Percentiles rank a stretch among this genome's conserved stretches.
phyloP scores from a whole-genome alignment of 345 rosid genomes.

The Gossypium anomalum region DNA sequence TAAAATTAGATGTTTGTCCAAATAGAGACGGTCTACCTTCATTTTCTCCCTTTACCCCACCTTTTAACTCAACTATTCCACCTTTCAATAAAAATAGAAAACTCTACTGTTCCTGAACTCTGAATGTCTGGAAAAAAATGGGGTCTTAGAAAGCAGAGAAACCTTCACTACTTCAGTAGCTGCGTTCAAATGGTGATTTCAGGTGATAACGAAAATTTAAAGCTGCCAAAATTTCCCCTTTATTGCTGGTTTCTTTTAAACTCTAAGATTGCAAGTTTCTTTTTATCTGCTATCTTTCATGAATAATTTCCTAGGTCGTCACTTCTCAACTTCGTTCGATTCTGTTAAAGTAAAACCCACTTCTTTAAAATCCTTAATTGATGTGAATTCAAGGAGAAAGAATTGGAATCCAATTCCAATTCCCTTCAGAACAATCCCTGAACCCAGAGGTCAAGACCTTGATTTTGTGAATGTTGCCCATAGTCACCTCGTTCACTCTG shows the following conservation, averaged over 20 bases:
- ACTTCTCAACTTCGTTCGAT: conserved; percentile 30
- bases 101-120: not conserved
- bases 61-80: no score
- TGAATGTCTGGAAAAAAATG: not conserved
- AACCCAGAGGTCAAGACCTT: conserved; percentile 69
- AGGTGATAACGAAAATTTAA: not conserved
- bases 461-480: conserved; percentile 76
- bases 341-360: conserved; percentile 2
- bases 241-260: not conserved
- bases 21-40: no score
- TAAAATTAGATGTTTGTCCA: no score
- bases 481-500: conserved; percentile 79
- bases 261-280: not conserved
- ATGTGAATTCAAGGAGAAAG: conserved; percentile 9
- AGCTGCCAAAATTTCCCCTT: not conserved
- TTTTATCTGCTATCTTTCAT: conserved; percentile 6
- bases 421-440: conserved; percentile 62
- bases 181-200: not conserved
- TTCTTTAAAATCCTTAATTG: not conserved
- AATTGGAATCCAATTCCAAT: conserved; percentile 44
- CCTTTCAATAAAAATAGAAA: no score
- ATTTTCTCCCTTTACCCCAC: no score
- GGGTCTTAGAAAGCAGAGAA: not conserved
- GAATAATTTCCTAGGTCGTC: conserved; percentile 14
- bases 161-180: not conserved